Evolutionary conservation across 2,329 filamentous ascomycete genomes (phyloP), one percentile per base, ranked within the genome.

Genomic region (Fusarium ambrosium): DNA sequence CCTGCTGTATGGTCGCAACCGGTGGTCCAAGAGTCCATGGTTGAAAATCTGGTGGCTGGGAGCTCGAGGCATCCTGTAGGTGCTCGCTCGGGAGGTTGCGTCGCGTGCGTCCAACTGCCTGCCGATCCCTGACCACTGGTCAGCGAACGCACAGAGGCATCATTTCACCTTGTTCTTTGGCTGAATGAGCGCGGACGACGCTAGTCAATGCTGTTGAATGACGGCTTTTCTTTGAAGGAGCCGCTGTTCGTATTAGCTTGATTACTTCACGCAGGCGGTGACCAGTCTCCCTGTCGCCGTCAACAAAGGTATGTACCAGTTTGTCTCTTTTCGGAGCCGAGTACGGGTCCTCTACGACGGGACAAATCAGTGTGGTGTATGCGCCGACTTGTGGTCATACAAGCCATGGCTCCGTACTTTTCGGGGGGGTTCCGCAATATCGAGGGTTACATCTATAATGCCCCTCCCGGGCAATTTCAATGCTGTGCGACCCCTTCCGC

Each of bases 21-120:
- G 24, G 45, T 22, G 13, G 18, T 34, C 58, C 16, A 36, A 51
- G 29, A 27, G 16, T 37, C 14, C 36, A 37, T 36, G 56, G 22
- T 65, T 20, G 48, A 36, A 58, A 65, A 65, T 69, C n/a, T 10
- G 61, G 51, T 69, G 69, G 64, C 56, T 68, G 64, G 68, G 65
- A 41, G 48, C 27, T 53, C 11, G 24, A 32, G 18, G 27, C 48
- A 53, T 14, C 27, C 22, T 51, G 45, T 29, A 51, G 45, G 24
- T 32, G 24, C 48, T 53, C 27, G 24, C 48, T 53, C 27, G 48
- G 27, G 27, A 43, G 27, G 32, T 64, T 29, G 51, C 32, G 24
- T 64, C 20, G 32, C 36, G 22, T 27, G 36, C 51, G 45, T 55
- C 34, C 41, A 58, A 45, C 45, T 20, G 13, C 61, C 36, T 22